Base-by-base conservation (phyloP, 108 stramenopile species). In the Cyclotella sp. region DNA sequence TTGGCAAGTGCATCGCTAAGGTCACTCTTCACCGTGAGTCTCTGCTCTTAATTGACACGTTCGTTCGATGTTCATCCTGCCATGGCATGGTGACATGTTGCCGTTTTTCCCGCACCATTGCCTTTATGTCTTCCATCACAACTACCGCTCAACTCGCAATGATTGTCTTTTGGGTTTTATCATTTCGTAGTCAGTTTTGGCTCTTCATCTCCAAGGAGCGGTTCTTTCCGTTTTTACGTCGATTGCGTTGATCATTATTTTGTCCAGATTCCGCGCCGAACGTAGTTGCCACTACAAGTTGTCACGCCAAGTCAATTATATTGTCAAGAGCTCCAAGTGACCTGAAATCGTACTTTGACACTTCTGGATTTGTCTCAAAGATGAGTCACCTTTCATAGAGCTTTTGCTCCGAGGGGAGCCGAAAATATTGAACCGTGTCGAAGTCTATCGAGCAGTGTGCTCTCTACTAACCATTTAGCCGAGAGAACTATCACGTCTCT, bases 381-480 rank as follows among this genome's bases (percentile, higher is more conserved):
- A 64, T 64, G 63, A 26, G 18, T 45, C n/a, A 64, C 44, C 43
- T 64, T 64, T 45, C 21, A 45, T 64, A 64, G 63, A 64, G 44
- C 1, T 43, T 64, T 21, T 15, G 63, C 63, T 64, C 63, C 63
- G 13, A 64, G 21, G 34, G 30, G 63, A 64, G 63, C 63, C 63
- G 63, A 30, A 45, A 44, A 21, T 3, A 34, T 22, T 15, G 14
- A 64, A 44, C 67, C 49, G 52, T 52, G 52, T 53, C 28, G 3
- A 68, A 68, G 40, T n/a, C 49, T 29, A 34, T 34, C 15, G 52
- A 68, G 67, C 52, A 27, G 42, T 49, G 51, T 68, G 67, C 67
- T 68, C 67, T 53, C 49, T 68, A 52, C 45, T n/a, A 28, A 44
- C 14, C 44, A 18, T 45, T 22, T 43, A 45, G 26, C 24, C 22